Conservation (phyloP, 352 stramenopile species). For the Globisporangium alternatum region DNA sequence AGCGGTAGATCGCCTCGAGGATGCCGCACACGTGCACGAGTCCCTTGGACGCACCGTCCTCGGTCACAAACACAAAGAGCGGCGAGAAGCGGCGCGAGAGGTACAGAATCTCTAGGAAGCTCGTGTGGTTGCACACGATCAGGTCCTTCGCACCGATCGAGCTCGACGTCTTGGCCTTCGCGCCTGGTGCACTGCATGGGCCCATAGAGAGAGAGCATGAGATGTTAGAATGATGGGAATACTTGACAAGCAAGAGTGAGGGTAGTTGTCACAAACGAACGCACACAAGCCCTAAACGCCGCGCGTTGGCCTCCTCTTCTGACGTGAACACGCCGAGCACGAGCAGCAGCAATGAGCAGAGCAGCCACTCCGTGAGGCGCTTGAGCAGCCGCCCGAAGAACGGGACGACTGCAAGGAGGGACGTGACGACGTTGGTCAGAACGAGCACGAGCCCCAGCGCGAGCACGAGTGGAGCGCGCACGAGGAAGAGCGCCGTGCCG, state of each 20-base stretch:
- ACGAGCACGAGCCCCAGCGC: slow-evolving; percentile 36
- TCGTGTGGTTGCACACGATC: slow-evolving; percentile 83
- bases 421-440: slow-evolving; percentile 47
- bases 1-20: slow-evolving; percentile 60
- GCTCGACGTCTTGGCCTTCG: slow-evolving; percentile 24
- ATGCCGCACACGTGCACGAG: slow-evolving; percentile 66
- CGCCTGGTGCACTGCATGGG: slow-evolving; percentile 21
- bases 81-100: slow-evolving; percentile 75
- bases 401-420: slow-evolving; percentile 57
- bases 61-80: slow-evolving; percentile 64
- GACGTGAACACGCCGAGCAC: slow-evolving; percentile 63
- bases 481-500: slow-evolving; percentile 43
- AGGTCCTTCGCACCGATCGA: slow-evolving; percentile 52
- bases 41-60: slow-evolving; percentile 48
- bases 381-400: slow-evolving; percentile 67
- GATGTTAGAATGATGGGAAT: neutral
- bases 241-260: neutral
- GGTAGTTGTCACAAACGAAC: neutral
- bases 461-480: slow-evolving; percentile 55
- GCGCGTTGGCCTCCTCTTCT: slow-evolving; percentile 70
- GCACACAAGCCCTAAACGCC: slow-evolving; percentile 63
- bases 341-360: slow-evolving; percentile 65
- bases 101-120: slow-evolving; percentile 78
- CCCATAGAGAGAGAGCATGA: neutral
- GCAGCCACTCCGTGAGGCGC: slow-evolving; percentile 64